phyloP scores from a whole-genome alignment of 2,329 filamentous ascomycete species.

The Sporothrix globosa region DNA sequence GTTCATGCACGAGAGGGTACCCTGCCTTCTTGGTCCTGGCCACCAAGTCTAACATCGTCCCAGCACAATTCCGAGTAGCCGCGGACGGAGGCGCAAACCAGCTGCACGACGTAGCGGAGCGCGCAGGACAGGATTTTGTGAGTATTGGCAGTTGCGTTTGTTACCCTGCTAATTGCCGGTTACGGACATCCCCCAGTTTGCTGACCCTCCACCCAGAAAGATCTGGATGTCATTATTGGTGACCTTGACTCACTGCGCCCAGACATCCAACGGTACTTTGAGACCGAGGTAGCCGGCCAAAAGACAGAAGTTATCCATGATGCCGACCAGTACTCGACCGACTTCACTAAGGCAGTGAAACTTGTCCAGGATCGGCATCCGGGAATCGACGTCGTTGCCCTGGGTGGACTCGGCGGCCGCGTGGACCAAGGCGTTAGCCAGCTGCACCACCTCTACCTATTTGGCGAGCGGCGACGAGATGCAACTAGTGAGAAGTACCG shows the following conservation, averaged over 20 bases:
- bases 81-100: constrained; percentile 91
- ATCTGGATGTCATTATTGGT: constrained; percentile 76
- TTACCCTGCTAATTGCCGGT: not conserved
- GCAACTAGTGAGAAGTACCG: constrained; percentile 12
- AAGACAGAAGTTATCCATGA: constrained; percentile 67
- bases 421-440: constrained; percentile 92
- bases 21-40: not conserved
- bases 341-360: constrained; percentile 81
- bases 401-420: constrained; percentile 85
- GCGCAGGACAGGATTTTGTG: constrained; percentile 44
- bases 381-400: constrained; percentile 67
- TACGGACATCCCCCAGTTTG: not conserved
- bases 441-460: constrained; percentile 78
- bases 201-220: not conserved
- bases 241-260: constrained; percentile 83
- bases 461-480: constrained; percentile 47
- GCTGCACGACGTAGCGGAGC: constrained; percentile 53
- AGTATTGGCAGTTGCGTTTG: constrained; percentile 35
- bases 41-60: not conserved
- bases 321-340: constrained; percentile 82
- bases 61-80: constrained; percentile 58
- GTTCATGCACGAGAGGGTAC: not conserved
- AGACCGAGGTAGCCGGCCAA: constrained; percentile 46
- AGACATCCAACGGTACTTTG: constrained; percentile 68
- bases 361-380: constrained; percentile 52